phyloP scores from a whole-genome alignment of 345 rosid species.

The Iberis pinnata region DNA sequence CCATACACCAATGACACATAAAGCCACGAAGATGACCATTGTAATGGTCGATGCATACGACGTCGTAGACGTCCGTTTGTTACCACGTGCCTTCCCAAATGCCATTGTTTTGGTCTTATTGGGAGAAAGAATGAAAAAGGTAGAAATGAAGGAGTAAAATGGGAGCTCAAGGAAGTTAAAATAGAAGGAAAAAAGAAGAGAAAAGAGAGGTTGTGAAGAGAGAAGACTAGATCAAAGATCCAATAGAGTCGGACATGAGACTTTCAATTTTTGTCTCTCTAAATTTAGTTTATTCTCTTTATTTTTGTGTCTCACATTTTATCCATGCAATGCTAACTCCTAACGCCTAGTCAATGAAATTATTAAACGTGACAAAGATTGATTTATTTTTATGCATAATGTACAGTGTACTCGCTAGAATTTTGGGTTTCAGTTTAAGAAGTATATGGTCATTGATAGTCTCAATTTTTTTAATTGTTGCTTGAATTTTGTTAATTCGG shows the following conservation, averaged over 20 bases:
- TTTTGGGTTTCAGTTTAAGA: no score
- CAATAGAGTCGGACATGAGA: conserved; percentile 42
- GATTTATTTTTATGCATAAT: not conserved
- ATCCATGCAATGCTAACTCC: no score
- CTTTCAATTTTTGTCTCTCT: conserved; percentile 9
- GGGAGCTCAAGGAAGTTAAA: conserved; percentile 21
- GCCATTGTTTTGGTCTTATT: conserved; percentile 35
- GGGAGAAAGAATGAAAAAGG: conserved; percentile 7
- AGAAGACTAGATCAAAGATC: conserved; percentile 51
- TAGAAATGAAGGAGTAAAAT: conserved; percentile 29
- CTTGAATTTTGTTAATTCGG: no score
- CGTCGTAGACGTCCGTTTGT: conserved; percentile 41
- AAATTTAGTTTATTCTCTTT: not conserved
- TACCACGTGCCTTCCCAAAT: conserved; percentile 46
- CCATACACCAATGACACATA: conserved; percentile 77
- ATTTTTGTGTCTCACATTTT: no score
- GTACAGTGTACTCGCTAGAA: no score
- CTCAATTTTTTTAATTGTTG: no score
- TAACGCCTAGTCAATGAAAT: no score
- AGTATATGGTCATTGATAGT: no score
- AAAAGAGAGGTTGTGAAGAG: conserved; percentile 38
- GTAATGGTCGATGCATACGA: conserved; percentile 62
- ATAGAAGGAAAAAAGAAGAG: conserved; percentile 16
- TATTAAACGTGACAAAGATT: no score
- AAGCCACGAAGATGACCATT: conserved; percentile 50